A percentile compares a stretch with the other conserved stretches of the same genome.
phyloP scores from a whole-genome alignment of 768 basidiomycete species.

The Tulasnella sp. region DNA sequence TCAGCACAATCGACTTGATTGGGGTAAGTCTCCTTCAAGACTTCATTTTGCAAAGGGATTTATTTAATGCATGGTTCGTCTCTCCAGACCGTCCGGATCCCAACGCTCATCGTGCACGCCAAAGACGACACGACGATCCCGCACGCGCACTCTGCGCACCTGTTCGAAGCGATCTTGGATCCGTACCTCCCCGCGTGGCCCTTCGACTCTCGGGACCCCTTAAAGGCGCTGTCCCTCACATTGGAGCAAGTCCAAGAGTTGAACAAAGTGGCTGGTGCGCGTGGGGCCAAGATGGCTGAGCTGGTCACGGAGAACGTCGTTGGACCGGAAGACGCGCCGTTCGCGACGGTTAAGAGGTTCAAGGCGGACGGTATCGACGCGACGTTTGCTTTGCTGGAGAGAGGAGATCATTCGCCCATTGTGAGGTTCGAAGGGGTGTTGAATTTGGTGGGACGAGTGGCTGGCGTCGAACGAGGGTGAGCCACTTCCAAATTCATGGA shows the following conservation, averaged over 20 bases:
- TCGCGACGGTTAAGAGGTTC: constrained; percentile 30
- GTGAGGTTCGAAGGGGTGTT: constrained; percentile 57
- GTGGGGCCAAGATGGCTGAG: constrained; percentile 28
- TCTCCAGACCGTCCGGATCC: constrained; percentile 50
- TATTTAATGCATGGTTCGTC: neutral
- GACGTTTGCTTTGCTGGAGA: constrained; percentile 42
- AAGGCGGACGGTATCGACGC: constrained; percentile 18
- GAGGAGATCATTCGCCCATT: constrained; percentile 49
- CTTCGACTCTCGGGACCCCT: constrained; percentile 22
- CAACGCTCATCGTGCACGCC: constrained; percentile 64
- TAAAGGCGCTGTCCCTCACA: constrained; percentile 35
- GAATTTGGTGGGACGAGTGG: constrained; percentile 32
- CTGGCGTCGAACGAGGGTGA: neutral
- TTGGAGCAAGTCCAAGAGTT: constrained; percentile 6
- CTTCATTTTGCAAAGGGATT: neutral
- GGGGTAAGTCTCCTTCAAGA: constrained; percentile 33
- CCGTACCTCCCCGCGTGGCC: constrained; percentile 45
- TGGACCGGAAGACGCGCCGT: constrained; percentile 37
- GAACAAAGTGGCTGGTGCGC: constrained; percentile 27
- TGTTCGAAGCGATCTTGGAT: constrained; percentile 59
- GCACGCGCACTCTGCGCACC: constrained; percentile 48
- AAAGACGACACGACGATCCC: constrained; percentile 66
- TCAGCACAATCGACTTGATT: constrained; percentile 51
- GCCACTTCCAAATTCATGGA: neutral
- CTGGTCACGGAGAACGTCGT: constrained; percentile 28